Base-by-base conservation (phyloP, 2,329 filamentous ascomycete genomes). In the Xylariaceae sp. region DNA sequence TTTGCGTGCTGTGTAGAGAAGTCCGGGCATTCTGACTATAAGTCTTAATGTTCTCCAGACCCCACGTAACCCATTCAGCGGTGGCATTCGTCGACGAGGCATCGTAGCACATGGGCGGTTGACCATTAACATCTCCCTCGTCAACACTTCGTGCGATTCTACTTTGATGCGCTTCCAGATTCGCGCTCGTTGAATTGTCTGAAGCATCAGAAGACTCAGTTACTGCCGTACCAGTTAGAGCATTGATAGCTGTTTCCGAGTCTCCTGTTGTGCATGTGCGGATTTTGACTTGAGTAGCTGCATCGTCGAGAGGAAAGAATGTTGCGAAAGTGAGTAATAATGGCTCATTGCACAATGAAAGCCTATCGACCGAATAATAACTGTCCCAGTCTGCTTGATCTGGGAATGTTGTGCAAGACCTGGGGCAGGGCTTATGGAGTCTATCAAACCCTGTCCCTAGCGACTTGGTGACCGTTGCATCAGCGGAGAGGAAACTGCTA, bases 321-420 rank as follows among this genome's bases (percentile, higher is more conserved):
- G 42, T 44, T 5, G 42, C 31, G 32, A 44, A 44, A n/a, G 33
- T 38, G 31, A 44, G 42, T 35, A 36, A 22, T n/a, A 44, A 22
- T 12, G 42, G 42, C 32, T 44, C 42, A 44, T 22, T 35, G 12
- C 42, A 44, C 27, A 44, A 32, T 22, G 31, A 15, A 18, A 44
- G 42, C 30, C 42, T 44, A 44, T 44, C 42, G 33, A 44, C 32
- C 42, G 42, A 44, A 22, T 44, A 44, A n/a, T 44, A 44, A 17
- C 42, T 44, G 42, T 18, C 38, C 42, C 42, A 44, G 33, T 44
- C 42, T 12, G 42, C 42, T 22, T 36, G 42, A n/a, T 35, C 38
- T n/a, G 42, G 42, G 42, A 36, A 36, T 15, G 31, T 38, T 27
- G 31, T 22, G 17, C 42, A 44, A 22, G 42, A 44, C 42, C 42